Conservation (phyloP, 106 monocot species). For the Platanthera zijinensis region DNA sequence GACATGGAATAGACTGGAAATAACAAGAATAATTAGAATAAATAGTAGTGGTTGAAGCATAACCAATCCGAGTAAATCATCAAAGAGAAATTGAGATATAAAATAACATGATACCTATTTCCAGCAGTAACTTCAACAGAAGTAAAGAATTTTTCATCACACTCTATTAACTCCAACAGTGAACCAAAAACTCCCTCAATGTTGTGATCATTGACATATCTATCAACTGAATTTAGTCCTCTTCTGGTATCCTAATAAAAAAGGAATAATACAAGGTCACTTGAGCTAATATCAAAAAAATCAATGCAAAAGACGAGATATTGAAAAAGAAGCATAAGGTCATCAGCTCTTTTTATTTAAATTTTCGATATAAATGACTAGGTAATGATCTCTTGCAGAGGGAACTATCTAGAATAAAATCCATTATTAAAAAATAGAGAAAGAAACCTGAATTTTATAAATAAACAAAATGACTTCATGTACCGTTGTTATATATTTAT, state of each 20-base stretch:
- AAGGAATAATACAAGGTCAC: not conserved
- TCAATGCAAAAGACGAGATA: not conserved
- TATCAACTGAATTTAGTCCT: conserved; percentile 74
- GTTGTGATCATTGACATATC: conserved; percentile 71
- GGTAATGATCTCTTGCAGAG: too few relatives aligned
- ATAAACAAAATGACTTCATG: too few relatives aligned
- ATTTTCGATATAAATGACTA: too few relatives aligned
- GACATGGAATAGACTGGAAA: conserved; percentile 90
- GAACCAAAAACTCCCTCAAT: conserved; percentile 87
- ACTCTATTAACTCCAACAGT: conserved; percentile 79
- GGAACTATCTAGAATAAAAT: too few relatives aligned
- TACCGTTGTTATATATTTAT: too few relatives aligned
- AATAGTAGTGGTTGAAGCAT: not conserved
- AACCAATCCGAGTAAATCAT: not conserved
- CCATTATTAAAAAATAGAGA: too few relatives aligned
- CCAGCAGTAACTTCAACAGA: conserved; percentile 99
- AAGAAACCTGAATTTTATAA: too few relatives aligned
- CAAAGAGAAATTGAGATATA: not conserved
- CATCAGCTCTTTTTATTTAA: too few relatives aligned
- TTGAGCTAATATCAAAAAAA: not conserved
- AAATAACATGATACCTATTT: conserved; percentile 54
- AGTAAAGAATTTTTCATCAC: conserved; percentile 94
- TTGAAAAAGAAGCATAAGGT: too few relatives aligned
- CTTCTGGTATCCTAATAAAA: conserved; percentile 74
- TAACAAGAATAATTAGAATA: conserved; percentile 3